These are phyloP conservation scores for Exserohilum turcica DNA, from an alignment of 2,329 filamentous ascomycete species.

Conservation along the genomic window DNA sequence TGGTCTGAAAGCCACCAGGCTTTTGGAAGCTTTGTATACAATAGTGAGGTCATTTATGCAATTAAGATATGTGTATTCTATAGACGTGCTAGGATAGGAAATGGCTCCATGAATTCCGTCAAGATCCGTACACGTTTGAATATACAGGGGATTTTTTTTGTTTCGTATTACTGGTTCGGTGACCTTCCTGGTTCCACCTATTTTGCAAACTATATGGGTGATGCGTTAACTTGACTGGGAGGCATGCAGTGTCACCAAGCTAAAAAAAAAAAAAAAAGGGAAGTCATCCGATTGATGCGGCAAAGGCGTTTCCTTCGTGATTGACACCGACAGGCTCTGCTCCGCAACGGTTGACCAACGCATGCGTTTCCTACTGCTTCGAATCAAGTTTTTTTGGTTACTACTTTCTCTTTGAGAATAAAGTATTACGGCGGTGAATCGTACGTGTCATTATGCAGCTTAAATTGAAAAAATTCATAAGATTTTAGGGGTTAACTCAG, in stretches of 20 bases:
- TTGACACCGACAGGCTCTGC: not conserved
- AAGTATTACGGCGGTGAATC: no score
- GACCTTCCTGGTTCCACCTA: not conserved
- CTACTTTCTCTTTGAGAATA: no score
- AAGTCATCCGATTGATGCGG: not conserved
- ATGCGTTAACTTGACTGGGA: not conserved
- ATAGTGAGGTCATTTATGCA: no score
- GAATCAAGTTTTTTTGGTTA: no score
- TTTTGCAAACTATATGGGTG: not conserved
- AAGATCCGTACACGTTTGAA: no score
- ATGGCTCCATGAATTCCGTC: no score
- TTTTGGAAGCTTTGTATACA: no score
- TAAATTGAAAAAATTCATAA: not conserved
- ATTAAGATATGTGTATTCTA: not conserved
- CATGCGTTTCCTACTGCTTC: not conserved
- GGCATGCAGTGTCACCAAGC: not conserved
- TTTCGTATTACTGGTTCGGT: no score
- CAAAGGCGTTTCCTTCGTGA: not conserved
- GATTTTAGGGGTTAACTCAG: not conserved
- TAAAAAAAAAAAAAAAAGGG: not conserved
- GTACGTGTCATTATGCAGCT: no score
- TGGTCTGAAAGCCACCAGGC: no score
- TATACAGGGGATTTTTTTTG: no score
- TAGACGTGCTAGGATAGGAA: no score
- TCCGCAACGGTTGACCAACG: not conserved